A percentile compares a stretch with the other conserved stretches of the same genome.
These are phyloP conservation scores for Flammula alnicola DNA, from an alignment of 1,284 basidiomycete species.

Conservation along the genomic window DNA sequence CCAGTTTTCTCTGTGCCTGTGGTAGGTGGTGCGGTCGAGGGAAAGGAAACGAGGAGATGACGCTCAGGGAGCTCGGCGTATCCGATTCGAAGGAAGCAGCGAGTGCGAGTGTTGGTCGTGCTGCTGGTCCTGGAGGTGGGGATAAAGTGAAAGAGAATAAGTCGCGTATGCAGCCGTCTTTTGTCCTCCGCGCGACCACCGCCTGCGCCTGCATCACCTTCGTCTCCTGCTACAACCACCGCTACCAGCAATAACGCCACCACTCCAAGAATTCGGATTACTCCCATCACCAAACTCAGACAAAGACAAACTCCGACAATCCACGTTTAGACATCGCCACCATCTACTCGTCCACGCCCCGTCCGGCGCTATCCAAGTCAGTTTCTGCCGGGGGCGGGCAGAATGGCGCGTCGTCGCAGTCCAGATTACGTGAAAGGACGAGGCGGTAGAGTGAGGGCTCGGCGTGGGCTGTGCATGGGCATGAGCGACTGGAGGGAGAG, in stretches of 20 bases:
- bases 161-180: too few relatives aligned
- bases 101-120: too few relatives aligned
- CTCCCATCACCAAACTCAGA: too few relatives aligned
- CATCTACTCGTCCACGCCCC: slow-evolving; percentile 50
- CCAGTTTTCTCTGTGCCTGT: not conserved
- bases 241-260: too few relatives aligned
- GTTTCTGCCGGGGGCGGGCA: not conserved
- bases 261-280: too few relatives aligned
- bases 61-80: slow-evolving; percentile 18
- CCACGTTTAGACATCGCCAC: slow-evolving; percentile 47
- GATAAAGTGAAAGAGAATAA: too few relatives aligned
- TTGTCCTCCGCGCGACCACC: too few relatives aligned
- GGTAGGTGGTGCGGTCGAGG: not conserved
- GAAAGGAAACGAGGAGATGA: slow-evolving; percentile 15
- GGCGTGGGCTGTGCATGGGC: not conserved
- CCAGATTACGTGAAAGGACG: not conserved
- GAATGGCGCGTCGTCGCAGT: not conserved
- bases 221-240: too few relatives aligned
- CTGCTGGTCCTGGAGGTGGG: too few relatives aligned
- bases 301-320: not conserved
- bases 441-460: not conserved
- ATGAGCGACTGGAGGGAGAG: slow-evolving; percentile 3
- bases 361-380: too few relatives aligned
- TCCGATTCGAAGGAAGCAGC: not conserved
- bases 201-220: too few relatives aligned